These are phyloP conservation scores for Aspergillus haitiensis DNA, from an alignment of 495 filamentous ascomycete species.

Conservation along the genomic window DNA sequence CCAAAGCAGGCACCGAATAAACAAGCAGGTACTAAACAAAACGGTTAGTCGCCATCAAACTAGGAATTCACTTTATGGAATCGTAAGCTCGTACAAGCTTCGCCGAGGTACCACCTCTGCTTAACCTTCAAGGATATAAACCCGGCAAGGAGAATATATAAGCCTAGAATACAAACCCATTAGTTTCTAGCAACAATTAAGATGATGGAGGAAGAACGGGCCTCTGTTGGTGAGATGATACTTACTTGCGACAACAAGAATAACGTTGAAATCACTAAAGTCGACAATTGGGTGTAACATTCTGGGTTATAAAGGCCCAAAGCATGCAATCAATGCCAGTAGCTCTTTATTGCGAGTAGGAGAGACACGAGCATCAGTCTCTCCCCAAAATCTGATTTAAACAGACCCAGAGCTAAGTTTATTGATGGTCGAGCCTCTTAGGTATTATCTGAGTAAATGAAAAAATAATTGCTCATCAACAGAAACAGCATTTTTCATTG, in stretches of 20 bases:
- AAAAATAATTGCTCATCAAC: background rate
- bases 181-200: background rate
- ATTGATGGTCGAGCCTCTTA: background rate
- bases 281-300: constrained; percentile 53
- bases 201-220: background rate
- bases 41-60: constrained; percentile 7
- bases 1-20: constrained; percentile 49
- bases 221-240: background rate
- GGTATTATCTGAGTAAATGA: background rate
- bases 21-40: constrained; percentile 50
- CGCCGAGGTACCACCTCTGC: constrained; percentile 56
- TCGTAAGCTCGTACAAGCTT: constrained; percentile 47
- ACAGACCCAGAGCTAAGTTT: background rate
- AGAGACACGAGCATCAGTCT: background rate
- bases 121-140: constrained; percentile 55
- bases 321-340: background rate
- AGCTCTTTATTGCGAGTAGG: background rate
- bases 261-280: constrained; percentile 53
- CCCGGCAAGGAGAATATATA: constrained; percentile 42
- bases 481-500: background rate
- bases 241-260: constrained; percentile 48
- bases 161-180: constrained; percentile 23
- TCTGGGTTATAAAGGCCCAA: constrained; percentile 6
- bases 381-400: background rate
- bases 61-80: background rate